phyloP scores from a whole-genome alignment of 2,329 filamentous ascomycete species.

The Cercospora sp. region DNA sequence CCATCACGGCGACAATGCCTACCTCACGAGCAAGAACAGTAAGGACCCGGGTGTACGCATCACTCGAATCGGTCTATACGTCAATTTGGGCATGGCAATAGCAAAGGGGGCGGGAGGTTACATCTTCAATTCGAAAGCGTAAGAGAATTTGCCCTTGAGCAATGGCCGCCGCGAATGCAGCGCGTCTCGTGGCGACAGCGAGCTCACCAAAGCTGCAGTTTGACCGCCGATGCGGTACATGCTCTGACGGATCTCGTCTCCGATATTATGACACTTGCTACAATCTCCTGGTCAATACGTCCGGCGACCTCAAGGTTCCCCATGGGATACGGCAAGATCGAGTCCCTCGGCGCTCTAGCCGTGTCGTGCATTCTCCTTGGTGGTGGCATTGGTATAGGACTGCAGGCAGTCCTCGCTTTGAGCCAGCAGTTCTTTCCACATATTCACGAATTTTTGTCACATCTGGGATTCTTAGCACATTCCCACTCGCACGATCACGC shows the following conservation, averaged over 20 bases:
- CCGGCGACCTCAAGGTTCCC: conserved; percentile 83
- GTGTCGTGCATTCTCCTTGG: conserved; percentile 88
- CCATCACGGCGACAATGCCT: conserved; percentile 83
- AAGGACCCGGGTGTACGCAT: conserved; percentile 92
- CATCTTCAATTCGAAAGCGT: conserved; percentile 82
- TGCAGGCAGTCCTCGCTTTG: conserved; percentile 61
- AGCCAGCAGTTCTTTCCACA: conserved; percentile 53
- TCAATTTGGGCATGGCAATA: conserved; percentile 92
- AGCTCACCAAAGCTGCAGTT: conserved; percentile 16
- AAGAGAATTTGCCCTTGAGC: conserved; percentile 22
- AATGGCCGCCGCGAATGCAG: neutral
- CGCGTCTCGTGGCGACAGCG: neutral
- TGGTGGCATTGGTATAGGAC: conserved; percentile 90
- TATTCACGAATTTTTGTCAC: conserved; percentile 45
- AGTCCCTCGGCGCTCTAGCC: conserved; percentile 88
- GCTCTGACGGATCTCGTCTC: conserved; percentile 93
- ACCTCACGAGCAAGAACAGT: conserved; percentile 78
- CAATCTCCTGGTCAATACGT: conserved; percentile 88
- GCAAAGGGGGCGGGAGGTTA: conserved; percentile 91
- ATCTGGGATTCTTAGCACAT: conserved; percentile 51
- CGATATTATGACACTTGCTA: conserved; percentile 89
- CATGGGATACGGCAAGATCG: conserved; percentile 93
- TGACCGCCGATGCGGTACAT: conserved; percentile 82
- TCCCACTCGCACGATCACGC: conserved; percentile 62
- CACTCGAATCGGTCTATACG: conserved; percentile 81